A percentile compares a stretch with the other conserved stretches of the same genome.
Evolutionary conservation across 2,329 filamentous ascomycete species (phyloP).

Genomic region (Exophiala viscosa): DNA sequence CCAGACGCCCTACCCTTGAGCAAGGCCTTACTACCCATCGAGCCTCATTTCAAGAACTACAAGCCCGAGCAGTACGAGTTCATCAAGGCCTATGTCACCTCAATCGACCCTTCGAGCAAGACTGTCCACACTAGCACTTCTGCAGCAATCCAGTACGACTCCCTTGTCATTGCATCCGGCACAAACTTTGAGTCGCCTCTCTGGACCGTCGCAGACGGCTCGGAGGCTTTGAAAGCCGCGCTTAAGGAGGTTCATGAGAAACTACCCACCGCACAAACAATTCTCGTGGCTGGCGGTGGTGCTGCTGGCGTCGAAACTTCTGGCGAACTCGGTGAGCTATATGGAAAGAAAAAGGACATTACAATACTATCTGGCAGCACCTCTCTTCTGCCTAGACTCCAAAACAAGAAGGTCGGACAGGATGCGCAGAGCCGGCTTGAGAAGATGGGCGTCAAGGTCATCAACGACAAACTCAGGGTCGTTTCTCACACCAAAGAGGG

Average conservation of each 20-base stretch:
- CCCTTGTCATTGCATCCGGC: conserved; percentile 56
- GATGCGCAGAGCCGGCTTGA: conserved; percentile 46
- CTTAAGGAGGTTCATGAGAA: conserved; percentile 36
- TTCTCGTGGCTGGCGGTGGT: conserved; percentile 49
- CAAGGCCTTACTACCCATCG: conserved; percentile 50
- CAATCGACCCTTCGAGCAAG: conserved; percentile 43
- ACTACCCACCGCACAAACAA: conserved; percentile 39
- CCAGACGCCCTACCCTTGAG: conserved; percentile 45
- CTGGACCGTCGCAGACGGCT: conserved; percentile 44
- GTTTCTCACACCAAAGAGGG: conserved; percentile 30
- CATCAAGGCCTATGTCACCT: conserved; percentile 48
- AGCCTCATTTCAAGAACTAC: conserved; percentile 51
- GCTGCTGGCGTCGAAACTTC: conserved; percentile 49
- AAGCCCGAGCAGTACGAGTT: conserved; percentile 47
- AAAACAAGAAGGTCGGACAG: conserved; percentile 35
- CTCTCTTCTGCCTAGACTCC: conserved; percentile 42
- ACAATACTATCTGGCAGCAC: conserved; percentile 43
- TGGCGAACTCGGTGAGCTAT: conserved; percentile 46
- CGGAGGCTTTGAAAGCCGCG: conserved; percentile 33
- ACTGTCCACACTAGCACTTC: conserved; percentile 43
- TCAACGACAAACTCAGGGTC: conserved; percentile 38
- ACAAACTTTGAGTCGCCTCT: conserved; percentile 41
- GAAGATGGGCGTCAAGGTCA: conserved; percentile 46
- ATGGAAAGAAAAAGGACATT: conserved; percentile 35
- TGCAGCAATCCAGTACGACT: conserved; percentile 45